Percentiles rank a stretch among this genome's conserved stretches.
Evolutionary conservation across 805 yeast species (phyloP).

Genomic region (Ogataea nakhonphanomensis): DNA sequence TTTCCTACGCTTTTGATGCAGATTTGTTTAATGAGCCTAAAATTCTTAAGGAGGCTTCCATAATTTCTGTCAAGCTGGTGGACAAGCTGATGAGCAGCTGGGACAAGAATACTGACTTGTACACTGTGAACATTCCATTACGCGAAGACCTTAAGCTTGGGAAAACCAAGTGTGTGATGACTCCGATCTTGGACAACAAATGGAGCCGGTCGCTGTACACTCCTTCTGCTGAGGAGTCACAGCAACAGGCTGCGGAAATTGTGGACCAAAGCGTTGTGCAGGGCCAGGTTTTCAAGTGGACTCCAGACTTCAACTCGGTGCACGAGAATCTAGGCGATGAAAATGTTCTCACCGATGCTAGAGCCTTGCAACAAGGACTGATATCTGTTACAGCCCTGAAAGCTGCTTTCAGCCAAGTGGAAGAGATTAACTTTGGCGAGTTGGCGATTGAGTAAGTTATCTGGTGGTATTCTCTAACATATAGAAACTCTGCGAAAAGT

Average conservation of each 20-base stretch:
- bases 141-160: slow-evolving; percentile 47
- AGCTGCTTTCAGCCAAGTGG: slow-evolving; percentile 66
- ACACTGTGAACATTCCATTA: slow-evolving; percentile 82
- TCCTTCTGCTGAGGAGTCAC: slow-evolving; percentile 10
- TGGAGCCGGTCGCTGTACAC: slow-evolving; percentile 51
- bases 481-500: slow-evolving; percentile 7
- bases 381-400: slow-evolving; percentile 67
- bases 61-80: slow-evolving; percentile 61
- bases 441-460: slow-evolving; percentile 45
- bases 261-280: slow-evolving; percentile 42
- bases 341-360: slow-evolving; percentile 59
- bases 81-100: slow-evolving; percentile 57
- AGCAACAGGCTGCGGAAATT: slow-evolving; percentile 35
- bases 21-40: slow-evolving; percentile 44
- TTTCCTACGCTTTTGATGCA: slow-evolving; percentile 77
- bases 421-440: slow-evolving; percentile 48
- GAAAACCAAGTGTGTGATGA: slow-evolving; percentile 59
- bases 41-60: slow-evolving; percentile 61
- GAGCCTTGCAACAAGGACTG: slow-evolving; percentile 60
- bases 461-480: slow-evolving; percentile 6
- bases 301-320: slow-evolving; percentile 72
- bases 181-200: slow-evolving; percentile 76
- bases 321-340: slow-evolving; percentile 48
- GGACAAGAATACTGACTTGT: slow-evolving; percentile 60
- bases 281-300: slow-evolving; percentile 67